Evolutionary conservation across 2,329 filamentous ascomycete genomes (phyloP), one percentile per base, ranked within the genome.

Genomic region (Colletotrichum sp.): DNA sequence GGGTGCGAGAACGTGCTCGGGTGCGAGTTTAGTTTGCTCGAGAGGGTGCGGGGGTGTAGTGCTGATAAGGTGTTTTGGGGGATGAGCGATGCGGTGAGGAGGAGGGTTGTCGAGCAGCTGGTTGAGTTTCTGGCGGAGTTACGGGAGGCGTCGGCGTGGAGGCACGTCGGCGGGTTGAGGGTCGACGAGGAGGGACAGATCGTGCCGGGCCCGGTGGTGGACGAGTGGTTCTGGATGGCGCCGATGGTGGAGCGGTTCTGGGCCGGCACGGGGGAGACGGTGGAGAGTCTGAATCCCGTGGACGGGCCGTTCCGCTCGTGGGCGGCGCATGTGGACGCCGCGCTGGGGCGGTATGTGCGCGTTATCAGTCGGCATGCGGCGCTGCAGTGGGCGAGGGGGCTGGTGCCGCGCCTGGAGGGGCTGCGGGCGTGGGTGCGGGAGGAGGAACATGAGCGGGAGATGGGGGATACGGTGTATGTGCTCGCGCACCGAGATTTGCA

Each of bases 1-100:
- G 81, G 75, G 8, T 76, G 61, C 11, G 70, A 81, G 6, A 87
- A 86, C 32, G 78, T 81, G 22, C 79, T 87, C n/a, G 85, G 84
- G 0, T 85, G 83, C 34, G 85, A 87, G 79, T 88, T 85, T 82
- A 86, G 86, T 8, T 67, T 87, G 15, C 84, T 87, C 82, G 79
- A 82, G 11, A 75, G 77, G n/a, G 72, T 85, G 63, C 68, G 65
- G 1, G 84, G 83, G 0, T 77, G 52, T 13, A 77, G 81, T 11
- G 79, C 77, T 1, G 67, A 80, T 77, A 64, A 76, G 68, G 59
- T 77, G 44, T 78, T 79, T 77, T 80, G 82, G 12, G 81, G 72
- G 13, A 81, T 87, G 76, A 52, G 81, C 0, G 78, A 81, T 76
- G 74, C 69, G 7, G 76, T 79, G 8, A 87, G 87, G 76, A 79